phyloP scores from a whole-genome alignment of 345 rosid genomes.

The Populus alba region DNA sequence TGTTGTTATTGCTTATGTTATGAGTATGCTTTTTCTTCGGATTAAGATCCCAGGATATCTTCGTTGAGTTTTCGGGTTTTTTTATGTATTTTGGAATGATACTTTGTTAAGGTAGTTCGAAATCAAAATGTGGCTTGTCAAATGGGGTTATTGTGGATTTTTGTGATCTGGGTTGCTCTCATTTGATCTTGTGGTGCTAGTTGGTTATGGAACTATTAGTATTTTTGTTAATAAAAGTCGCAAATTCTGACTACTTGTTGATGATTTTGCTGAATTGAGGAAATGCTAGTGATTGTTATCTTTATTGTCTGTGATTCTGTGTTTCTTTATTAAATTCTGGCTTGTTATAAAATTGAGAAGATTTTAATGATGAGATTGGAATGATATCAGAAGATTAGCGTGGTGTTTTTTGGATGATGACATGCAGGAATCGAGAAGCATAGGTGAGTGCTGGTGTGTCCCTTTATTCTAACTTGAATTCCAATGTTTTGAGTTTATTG shows the following conservation, averaged over 20 bases:
- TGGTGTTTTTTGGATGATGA: no score
- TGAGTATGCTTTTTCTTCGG: conserved; percentile 95
- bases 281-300: background rate
- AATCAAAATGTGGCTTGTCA: background rate
- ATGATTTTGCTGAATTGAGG: background rate
- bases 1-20: conserved; percentile 66
- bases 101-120: background rate
- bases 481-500: no score
- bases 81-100: background rate
- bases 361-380: no score
- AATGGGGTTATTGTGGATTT: background rate
- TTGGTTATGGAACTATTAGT: background rate
- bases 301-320: background rate
- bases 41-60: conserved; percentile 98
- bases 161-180: background rate
- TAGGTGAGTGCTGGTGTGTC: no score
- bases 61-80: conserved; percentile 27
- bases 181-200: background rate
- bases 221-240: background rate
- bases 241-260: no score
- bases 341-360: background rate
- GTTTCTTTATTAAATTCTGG: no score
- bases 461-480: no score
- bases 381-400: no score
- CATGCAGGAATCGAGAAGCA: no score